Base-by-base conservation (phyloP, 805 yeast species). In the Schwanniomyces yamadae region DNA sequence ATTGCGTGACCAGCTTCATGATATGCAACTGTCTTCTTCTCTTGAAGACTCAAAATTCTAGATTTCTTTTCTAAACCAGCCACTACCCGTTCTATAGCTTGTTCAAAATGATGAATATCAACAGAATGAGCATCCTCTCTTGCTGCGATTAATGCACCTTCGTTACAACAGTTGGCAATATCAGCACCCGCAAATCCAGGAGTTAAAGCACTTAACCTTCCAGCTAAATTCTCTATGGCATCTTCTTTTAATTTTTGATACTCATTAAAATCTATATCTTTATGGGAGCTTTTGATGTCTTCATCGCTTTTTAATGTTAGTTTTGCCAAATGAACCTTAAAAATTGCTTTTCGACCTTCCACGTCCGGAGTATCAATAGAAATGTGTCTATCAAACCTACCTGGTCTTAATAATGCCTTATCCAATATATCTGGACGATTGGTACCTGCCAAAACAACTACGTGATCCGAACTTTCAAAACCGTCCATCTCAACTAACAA, bases 1-100 rank as follows among this genome's bases (percentile, higher is more conserved):
- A 89, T 83, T 4, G 97, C 97, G 59, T 89, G 97, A 0, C 97
- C 97, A 2, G 97, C 97, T 64, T 89, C 97, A 61, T 89, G 97
- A 57, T 85, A 89, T 0, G 96, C 96, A 33, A 89, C 96, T 21
- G 85, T 77, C 46, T 70, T 78, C 69, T 87, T 85, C 60, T 90
- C 95, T 23, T 83, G 86, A 7, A 82, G 81, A 5, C 86, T 79
- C 34, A 89, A 69, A 6, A 90, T 80, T 56, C 82, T 78, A 1
- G 93, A 78, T 55, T 86, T 86, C 62, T 84, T 83, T 58, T 89
- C 96, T 30, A 90, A 66, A n/a, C 97, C 97, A 8, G 95, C 96
- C 64, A 89, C 81, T 31, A 89, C 96, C 54, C 96, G 78, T 63
- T 90, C 97, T 57, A 89, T 86, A 15, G 96, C 96, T 58, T 78